Base-by-base conservation (phyloP, 2,329 filamentous ascomycete species). In the Neobulgaria alba region DNA sequence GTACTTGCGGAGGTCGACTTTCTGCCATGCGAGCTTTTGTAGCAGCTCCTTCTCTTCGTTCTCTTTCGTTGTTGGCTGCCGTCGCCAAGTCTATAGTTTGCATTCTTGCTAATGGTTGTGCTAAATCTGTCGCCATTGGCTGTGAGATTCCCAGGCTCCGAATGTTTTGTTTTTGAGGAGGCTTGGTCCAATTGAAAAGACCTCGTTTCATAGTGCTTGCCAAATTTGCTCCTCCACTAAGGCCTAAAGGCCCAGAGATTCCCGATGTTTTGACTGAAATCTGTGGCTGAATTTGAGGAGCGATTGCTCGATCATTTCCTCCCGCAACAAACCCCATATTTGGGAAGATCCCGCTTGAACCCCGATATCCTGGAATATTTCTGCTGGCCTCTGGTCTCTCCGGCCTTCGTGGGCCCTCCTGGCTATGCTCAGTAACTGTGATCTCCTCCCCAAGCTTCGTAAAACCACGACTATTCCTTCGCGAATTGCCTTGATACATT, bases 51-150 rank as follows among this genome's bases (percentile, higher is more conserved):
- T 55, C 49, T 29, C 58, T 50, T 18, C 58, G 47, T 35, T 54
- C 48, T 5, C 55, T 48, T 36, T 61, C 58, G 32, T 57, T 59
- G 12, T 33, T 41, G 36, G 51, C 49, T 2, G 57, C 58, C 10
- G 54, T 56, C 17, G 50, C 47, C 29, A 61, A 49, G 42, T 60
- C 58, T 17, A 59, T 53, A 2, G 58, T 60, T 19, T 47, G 49
- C n/a, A 61, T 56, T 41, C 47, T 49, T 33, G 57, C 57, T 9
- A 50, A 48, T 19, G 51, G 46, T 38, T 12, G 26, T 5, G 20
- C 34, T 26, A 29, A 32, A 29, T 41, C 39, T 4, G 43, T 29
- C 29, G 43, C 38, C 5, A 60, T 47, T 21, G 58, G 58, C 5
- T 53, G 44, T 2, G 58, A 61, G 16, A 61, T 61, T 4, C 43